Evolutionary conservation across 176 grass and related monocot genomes (phyloP), one percentile per base, ranked within the genome.

Genomic region (Cenchrus fungigraminus): DNA sequence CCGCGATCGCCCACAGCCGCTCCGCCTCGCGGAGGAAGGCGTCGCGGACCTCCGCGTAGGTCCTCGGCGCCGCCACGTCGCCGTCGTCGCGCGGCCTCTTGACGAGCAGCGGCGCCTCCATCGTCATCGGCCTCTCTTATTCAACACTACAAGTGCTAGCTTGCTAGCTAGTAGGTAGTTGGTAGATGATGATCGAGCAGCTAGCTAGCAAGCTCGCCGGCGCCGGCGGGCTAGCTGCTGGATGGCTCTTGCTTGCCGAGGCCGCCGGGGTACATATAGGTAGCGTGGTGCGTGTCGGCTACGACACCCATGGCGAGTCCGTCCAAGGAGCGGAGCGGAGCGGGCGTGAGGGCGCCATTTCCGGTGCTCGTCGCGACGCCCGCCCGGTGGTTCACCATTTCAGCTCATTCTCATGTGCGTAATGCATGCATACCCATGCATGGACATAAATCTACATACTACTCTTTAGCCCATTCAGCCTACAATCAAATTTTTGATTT

Each of bases 1-100:
- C 95, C 6, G 78, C 95, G 79, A 97, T 92, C 22, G 77, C 50
- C 92, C 92, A 97, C 0, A 97, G 70, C 22, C 79, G 82, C 68
- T 95, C 92, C 13, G 66, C 73, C 8, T 61, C 20, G 2, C 58
- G 58, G 20, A 60, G 7, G 58, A 60, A 60, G 0, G 58, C 58
- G 2, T 60, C 58, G 19, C 20, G 20, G 0, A 1, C 8, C 58
- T 61, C 58, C 20, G 20, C 58, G 58, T 25, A 61, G 2, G 58
- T 61, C 20, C 8, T 4, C 20, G 20, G 58, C 58, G 58, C 58
- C 8, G 20, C 58, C 8, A 20, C 58, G 20, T 60, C 58, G 58
- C 3, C n/a, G 20, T 2, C 6, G 6, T 40, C 29, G 31, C 73
- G 6, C 6, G 49, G 49, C 32, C 73, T 56, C 53, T 76, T 76